Percentiles rank a stretch among this genome's conserved stretches.
Conservation (phyloP, 345 rosid genomes). For the Acer negundo region DNA sequence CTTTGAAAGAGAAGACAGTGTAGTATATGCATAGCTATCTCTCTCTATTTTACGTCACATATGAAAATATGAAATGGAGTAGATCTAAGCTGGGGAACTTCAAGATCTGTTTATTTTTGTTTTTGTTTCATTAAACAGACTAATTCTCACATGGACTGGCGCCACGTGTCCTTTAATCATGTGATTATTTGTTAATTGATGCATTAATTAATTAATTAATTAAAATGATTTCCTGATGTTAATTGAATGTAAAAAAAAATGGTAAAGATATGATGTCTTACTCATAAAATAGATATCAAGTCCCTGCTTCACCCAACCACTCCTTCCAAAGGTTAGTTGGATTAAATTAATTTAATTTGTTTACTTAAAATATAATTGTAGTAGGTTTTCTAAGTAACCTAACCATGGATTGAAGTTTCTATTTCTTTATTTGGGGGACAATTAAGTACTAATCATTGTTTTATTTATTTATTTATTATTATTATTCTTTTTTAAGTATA, state of each 20-base stretch:
- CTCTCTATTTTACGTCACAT: not conserved
- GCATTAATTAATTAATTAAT: not conserved
- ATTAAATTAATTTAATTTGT: not conserved
- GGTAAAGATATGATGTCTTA: not conserved
- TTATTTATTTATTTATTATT: too few relatives aligned
- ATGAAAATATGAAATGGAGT: not conserved
- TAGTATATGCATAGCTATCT: conserved; percentile 6
- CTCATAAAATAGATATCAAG: not conserved
- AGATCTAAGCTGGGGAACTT: not conserved
- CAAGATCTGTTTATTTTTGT: conserved; percentile 4
- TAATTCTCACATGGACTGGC: not conserved
- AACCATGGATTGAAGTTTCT: too few relatives aligned
- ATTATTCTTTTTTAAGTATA: too few relatives aligned
- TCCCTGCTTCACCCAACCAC: conserved; percentile 8
- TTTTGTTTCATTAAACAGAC: not conserved
- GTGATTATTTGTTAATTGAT: too few relatives aligned
- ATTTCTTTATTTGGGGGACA: not conserved
- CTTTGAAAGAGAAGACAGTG: not conserved
- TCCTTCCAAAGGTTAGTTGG: not conserved
- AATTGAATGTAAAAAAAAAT: too few relatives aligned
- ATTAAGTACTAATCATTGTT: too few relatives aligned
- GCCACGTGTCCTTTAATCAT: conserved; percentile 3
- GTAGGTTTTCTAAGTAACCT: conserved; percentile 1
- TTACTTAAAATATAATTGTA: not conserved
- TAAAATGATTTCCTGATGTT: not conserved